Percentiles rank a stretch among this genome's conserved stretches.
phyloP scores from a whole-genome alignment of 1,284 basidiomycete genomes.

The Rhodotorula sp. region DNA sequence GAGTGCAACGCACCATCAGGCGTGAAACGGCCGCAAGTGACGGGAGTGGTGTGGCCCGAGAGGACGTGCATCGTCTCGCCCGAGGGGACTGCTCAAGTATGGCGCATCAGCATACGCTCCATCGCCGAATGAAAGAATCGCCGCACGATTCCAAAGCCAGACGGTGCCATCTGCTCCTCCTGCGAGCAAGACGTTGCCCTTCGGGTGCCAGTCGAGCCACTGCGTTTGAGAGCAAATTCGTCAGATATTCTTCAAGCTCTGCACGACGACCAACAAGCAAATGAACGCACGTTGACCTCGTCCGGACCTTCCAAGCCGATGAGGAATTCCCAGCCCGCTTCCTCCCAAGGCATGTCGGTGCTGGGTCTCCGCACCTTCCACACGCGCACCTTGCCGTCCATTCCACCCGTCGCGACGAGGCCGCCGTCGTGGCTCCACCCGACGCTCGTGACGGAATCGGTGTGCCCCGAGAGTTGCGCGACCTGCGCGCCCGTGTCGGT shows the following conservation, averaged over 20 bases:
- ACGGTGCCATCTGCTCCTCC: constrained; percentile 91
- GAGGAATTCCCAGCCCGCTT: constrained; percentile 77
- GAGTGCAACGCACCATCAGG: constrained; percentile 64
- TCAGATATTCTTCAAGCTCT: not conserved
- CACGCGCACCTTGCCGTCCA: constrained; percentile 91
- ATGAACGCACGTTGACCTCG: constrained; percentile 76
- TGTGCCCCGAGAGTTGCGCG: constrained; percentile 82
- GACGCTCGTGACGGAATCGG: constrained; percentile 79
- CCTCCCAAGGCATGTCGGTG: constrained; percentile 42
- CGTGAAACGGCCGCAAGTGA: constrained; percentile 86
- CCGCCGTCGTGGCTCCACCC: constrained; percentile 86
- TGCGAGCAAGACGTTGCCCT: constrained; percentile 80
- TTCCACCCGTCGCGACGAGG: constrained; percentile 89
- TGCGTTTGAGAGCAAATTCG: constrained; percentile 45
- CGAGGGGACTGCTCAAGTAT: constrained; percentile 67
- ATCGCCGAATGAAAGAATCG: not conserved
- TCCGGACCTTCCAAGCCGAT: constrained; percentile 84
- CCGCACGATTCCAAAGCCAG: constrained; percentile 94
- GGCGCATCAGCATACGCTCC: not conserved
- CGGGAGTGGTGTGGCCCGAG: constrained; percentile 79
- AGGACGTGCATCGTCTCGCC: constrained; percentile 95
- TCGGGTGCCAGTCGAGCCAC: constrained; percentile 97
- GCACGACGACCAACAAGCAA: not conserved
- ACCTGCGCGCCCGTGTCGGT: constrained; percentile 76
- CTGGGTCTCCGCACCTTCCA: constrained; percentile 70